Conservation (phyloP, 73 alveolate genomes). For the Tetrahymena malaccensis region DNA sequence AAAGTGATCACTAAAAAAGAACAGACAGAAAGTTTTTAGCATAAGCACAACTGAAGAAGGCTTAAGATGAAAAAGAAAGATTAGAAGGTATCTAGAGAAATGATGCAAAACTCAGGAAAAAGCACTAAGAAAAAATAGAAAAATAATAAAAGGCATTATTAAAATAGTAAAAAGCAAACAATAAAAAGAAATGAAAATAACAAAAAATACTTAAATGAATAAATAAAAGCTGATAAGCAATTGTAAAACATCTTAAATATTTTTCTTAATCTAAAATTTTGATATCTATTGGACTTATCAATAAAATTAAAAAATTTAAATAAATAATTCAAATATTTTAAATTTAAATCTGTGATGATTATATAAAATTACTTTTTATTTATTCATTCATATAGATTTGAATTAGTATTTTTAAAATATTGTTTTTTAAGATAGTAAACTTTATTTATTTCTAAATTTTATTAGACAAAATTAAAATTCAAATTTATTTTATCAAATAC, state of each 20-base stretch:
- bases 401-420: too few relatives aligned
- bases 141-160: background rate
- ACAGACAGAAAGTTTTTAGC: slow-evolving; percentile 54
- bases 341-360: too few relatives aligned
- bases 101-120: slow-evolving; percentile 66
- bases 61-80: slow-evolving; percentile 81
- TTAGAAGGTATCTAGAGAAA: slow-evolving; percentile 66
- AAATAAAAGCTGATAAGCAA: background rate
- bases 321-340: too few relatives aligned
- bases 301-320: too few relatives aligned
- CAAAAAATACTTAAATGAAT: background rate
- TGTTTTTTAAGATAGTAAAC: too few relatives aligned
- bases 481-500: too few relatives aligned
- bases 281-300: background rate
- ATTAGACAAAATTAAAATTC: too few relatives aligned
- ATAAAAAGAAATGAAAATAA: background rate
- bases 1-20: slow-evolving; percentile 73
- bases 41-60: slow-evolving; percentile 69
- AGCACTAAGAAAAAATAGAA: background rate
- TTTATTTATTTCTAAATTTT: too few relatives aligned
- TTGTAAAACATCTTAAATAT: background rate
- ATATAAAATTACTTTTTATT: too few relatives aligned
- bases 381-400: too few relatives aligned
- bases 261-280: background rate
- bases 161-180: background rate